phyloP scores from a whole-genome alignment of 768 basidiomycete genomes.

The Leccinum aurantiacum region DNA sequence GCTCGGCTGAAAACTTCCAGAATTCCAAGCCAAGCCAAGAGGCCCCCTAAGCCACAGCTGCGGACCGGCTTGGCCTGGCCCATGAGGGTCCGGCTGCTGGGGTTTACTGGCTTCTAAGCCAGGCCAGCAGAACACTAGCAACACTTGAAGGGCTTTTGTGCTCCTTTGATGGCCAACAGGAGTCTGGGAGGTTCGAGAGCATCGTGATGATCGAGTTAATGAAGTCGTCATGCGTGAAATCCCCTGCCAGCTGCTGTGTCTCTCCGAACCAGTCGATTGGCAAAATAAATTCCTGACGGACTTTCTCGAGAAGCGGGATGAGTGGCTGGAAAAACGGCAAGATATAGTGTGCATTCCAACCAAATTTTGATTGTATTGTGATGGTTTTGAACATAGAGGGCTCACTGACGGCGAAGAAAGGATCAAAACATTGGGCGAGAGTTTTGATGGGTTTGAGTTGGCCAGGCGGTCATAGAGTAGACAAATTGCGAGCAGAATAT shows the following conservation, averaged over 20 bases:
- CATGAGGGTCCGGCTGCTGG: too few relatives aligned
- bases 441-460: too few relatives aligned
- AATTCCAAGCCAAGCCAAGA: too few relatives aligned
- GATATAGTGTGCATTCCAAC: constrained; percentile 6
- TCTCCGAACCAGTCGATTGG: not conserved
- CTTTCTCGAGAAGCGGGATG: not conserved
- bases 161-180: not conserved
- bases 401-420: not conserved
- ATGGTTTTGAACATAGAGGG: not conserved
- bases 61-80: too few relatives aligned
- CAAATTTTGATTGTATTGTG: not conserved
- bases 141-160: not conserved
- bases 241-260: not conserved
- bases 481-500: constrained; percentile 5
- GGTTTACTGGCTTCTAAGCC: too few relatives aligned
- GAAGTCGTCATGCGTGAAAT: not conserved
- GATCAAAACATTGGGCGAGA: constrained; percentile 5
- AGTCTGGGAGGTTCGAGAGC: not conserved
- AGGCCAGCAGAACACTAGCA: too few relatives aligned
- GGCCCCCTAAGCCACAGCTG: too few relatives aligned
- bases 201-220: not conserved
- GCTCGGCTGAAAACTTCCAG: too few relatives aligned
- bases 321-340: constrained; percentile 6
- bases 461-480: not conserved
- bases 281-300: not conserved